phyloP scores from a whole-genome alignment of 192 early-diverging fungal species.

The Backusella macrospora region DNA sequence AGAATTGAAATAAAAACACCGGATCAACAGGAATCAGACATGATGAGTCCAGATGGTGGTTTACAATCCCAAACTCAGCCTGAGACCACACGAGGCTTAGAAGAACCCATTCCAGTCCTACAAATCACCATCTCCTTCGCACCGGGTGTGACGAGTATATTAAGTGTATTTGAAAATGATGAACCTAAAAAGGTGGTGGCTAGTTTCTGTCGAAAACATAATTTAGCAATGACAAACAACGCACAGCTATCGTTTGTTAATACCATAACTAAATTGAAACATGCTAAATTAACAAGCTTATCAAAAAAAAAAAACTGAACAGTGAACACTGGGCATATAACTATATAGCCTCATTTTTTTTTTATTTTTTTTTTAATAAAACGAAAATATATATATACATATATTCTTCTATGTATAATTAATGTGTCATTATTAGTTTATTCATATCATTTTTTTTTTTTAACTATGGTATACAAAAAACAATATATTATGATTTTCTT shows the following conservation, averaged over 20 bases:
- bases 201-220: background rate
- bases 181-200: background rate
- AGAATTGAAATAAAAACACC: background rate
- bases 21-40: background rate
- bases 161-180: background rate
- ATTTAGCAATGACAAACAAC: background rate
- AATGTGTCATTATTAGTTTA: too few relatives aligned
- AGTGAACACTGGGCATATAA: too few relatives aligned
- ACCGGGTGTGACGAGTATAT: background rate
- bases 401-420: too few relatives aligned
- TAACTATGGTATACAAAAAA: background rate
- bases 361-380: too few relatives aligned
- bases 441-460: background rate
- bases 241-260: background rate
- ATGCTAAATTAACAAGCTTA: background rate
- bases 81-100: background rate
- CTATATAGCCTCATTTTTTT: too few relatives aligned
- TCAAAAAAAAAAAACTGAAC: background rate
- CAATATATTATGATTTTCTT: background rate
- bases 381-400: too few relatives aligned
- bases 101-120: background rate
- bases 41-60: too few relatives aligned
- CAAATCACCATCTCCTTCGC: background rate
- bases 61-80: background rate
- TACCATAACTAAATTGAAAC: background rate